Base-by-base conservation (phyloP, 2,329 filamentous ascomycete species). In the Fusarium redolens region DNA sequence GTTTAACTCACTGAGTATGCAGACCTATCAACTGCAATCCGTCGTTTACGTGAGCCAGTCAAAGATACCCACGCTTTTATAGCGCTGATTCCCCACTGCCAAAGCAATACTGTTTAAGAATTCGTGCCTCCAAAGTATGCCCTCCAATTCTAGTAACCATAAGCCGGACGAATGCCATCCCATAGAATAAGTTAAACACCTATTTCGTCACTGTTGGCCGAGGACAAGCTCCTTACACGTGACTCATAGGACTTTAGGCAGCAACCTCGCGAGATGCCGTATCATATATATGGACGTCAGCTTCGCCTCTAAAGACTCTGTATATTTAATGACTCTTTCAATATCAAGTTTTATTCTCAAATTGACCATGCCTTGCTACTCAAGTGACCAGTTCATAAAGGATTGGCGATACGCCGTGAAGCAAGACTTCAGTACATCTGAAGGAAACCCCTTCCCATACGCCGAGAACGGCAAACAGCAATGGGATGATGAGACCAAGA, bases 391-490 rank as follows among this genome's bases (percentile, higher is more conserved):
- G 15, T 35, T 72, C 3, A 14, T 54, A 11, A 38, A 52, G 9
- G 69, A 70, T 18, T 72, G 69, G 69, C 60, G 69, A 7, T 61
- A 72, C 18, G 47, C 65, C 37, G 18, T 73, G 8, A 30, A 51
- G 7, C 20, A 70, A 35, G 65, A 73, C 25, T 70, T 73, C 18
- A 28, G 28, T 37, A 61, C 65, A 4, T 44, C 69, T 3, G 20
- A 37, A 8, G 60, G 57, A 1, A 17, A 66, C 11, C n/a, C 45
- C 2, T 72, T 65, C 43, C 55, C 38, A 5, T 72, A 61, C 25
- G 65, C 69, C 4, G 18, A 43, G 6, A 43, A 58, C 2, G 69
- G 69, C 17, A 47, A 44, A 22, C 22, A 58, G 3, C 65, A 73
- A 43, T 70, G 69, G 65, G 60, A 48, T 12, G 55, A 48, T 20